A percentile compares a stretch with the other conserved stretches of the same genome.
Evolutionary conservation across 495 filamentous ascomycete genomes (phyloP).

Genomic region (Neurospora sp.): DNA sequence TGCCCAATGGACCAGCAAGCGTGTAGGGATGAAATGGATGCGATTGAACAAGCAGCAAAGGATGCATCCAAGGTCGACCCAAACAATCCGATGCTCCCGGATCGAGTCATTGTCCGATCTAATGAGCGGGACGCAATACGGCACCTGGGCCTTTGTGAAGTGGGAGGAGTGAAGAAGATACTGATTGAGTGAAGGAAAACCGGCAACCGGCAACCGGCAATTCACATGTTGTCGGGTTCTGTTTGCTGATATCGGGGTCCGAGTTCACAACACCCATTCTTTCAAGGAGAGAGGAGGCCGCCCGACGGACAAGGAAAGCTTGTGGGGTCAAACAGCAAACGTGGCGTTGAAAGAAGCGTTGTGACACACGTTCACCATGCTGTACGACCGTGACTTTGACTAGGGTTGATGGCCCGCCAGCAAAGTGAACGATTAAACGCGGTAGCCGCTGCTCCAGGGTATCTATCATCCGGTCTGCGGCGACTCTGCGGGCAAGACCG

Average conservation of each 20-base stretch:
- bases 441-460: background rate
- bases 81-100: constrained; percentile 81
- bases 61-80: constrained; percentile 79
- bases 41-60: constrained; percentile 88
- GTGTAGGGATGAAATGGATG: constrained; percentile 97
- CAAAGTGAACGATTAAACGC: background rate
- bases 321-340: background rate
- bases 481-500: background rate
- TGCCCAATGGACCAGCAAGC: constrained; percentile 91
- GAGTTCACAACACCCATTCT: background rate
- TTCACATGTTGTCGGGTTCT: background rate
- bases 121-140: constrained; percentile 66
- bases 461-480: background rate
- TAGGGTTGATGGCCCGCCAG: background rate
- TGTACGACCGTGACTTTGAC: background rate
- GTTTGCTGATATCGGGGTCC: no score
- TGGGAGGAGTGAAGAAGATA: constrained; percentile 77
- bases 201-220: background rate
- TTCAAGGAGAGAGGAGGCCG: background rate
- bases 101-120: constrained; percentile 69
- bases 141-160: constrained; percentile 71
- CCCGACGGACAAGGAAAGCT: background rate
- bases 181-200: constrained; percentile 65
- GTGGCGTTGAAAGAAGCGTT: background rate
- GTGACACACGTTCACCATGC: background rate